Conservation (phyloP, 352 stramenopile genomes). For the Pythium myriotylum region DNA sequence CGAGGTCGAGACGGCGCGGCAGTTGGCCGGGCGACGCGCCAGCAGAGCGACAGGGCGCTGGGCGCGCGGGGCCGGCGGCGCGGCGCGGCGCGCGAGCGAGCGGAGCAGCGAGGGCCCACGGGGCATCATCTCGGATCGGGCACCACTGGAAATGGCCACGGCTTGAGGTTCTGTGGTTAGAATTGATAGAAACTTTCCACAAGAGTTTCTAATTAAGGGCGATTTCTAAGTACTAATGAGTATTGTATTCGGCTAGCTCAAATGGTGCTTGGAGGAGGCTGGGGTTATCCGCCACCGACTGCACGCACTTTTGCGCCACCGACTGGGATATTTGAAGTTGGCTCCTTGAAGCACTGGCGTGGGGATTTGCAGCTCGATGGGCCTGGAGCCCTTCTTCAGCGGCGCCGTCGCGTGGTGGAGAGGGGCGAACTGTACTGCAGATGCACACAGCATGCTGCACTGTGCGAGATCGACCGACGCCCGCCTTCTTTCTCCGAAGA, state of each 20-base stretch:
- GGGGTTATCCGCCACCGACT: background rate
- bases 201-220: too few relatives aligned
- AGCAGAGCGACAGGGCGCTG: constrained; percentile 1
- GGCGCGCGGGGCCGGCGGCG: constrained; percentile 8
- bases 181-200: constrained; percentile 9
- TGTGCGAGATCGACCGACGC: too few relatives aligned
- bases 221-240: too few relatives aligned
- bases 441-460: too few relatives aligned
- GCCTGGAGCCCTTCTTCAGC: too few relatives aligned
- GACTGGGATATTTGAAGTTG: constrained; percentile 16
- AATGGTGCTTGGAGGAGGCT: constrained; percentile 5
- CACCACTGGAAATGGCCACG: constrained; percentile 10
- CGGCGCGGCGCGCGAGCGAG: constrained; percentile 21
- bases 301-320: background rate
- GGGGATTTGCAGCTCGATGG: background rate
- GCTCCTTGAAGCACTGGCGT: background rate
- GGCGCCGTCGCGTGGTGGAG: too few relatives aligned
- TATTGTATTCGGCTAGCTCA: too few relatives aligned
- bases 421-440: too few relatives aligned
- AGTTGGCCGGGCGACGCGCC: constrained; percentile 19
- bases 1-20: constrained; percentile 41
- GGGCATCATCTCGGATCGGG: constrained; percentile 17
- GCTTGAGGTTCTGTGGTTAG: constrained; percentile 9
- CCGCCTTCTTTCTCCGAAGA: too few relatives aligned
- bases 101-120: constrained; percentile 17